Base-by-base conservation (phyloP, 176 grass and related monocot species). In the Saccharum spontaneum region DNA sequence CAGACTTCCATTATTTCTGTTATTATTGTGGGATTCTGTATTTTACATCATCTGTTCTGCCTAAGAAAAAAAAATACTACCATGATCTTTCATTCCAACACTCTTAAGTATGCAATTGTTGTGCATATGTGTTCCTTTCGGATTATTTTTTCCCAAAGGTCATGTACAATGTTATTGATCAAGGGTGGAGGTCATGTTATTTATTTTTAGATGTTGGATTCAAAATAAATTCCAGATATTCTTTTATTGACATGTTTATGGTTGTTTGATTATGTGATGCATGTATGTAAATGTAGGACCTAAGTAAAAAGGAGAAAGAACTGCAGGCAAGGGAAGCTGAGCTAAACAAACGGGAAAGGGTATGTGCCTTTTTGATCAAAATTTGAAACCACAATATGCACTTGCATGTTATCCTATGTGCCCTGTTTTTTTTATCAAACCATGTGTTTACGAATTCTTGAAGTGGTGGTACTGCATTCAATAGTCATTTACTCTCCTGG, bases 281-380 rank as follows among this genome's bases (percentile, higher is more conserved):
- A 63, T 67, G 10, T 73, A 46, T 66, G 7, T 84, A 69, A 59
- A 66, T 88, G 30, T 69, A 95, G 93, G 97, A 92, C 61, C 1
- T 84, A 20, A 98, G 83, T 79, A 91, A 71, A 79, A 98, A 77
- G 82, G 97, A 98, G 86, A 98, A 72, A 86, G 93, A 98, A 83
- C 88, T 98, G 39, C 90, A 94, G 77, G 85, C 91, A 37, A 95
- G 86, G 78, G 97, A 94, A 79, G 93, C 90, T 87, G 93, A 96
- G 82, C 91, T 98, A 76, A 95, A 92, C 76, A 95, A 92, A 85
- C 92, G 91, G 82, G 97, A 98, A 86, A 94, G 84, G 76, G 96
- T 95, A 92, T 39, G 81, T 38, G 5, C 62, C 52, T 79, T 85
- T 85, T 16, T 64, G 23, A 69, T 73, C 57, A 60, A 78, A 72